Evolutionary conservation across 2,329 filamentous ascomycete genomes (phyloP), one percentile per base, ranked within the genome.

Genomic region (Ceratocystis alfenasii): DNA sequence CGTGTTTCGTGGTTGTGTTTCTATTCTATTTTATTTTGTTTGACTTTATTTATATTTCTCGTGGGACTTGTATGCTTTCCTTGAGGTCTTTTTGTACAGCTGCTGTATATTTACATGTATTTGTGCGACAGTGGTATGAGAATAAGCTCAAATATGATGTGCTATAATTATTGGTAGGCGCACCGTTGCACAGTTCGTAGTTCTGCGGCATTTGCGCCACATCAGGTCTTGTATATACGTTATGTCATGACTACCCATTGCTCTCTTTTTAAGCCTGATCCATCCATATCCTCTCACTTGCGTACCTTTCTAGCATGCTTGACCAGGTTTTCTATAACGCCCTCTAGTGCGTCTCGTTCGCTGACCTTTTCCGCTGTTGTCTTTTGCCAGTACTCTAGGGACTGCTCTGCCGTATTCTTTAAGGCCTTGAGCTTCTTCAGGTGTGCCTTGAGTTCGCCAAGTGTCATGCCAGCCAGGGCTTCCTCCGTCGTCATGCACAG

Each of bases 251-350:
- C 48, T 15, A n/a, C 3, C 10, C 22, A 4, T 28, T 53, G 10
- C 8, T 2, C 10, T 28, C 48, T 53, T 25, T 15, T 28, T 17
- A 5, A 28, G 36, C 36, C 10, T 41, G 36, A 12, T 15, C 36
- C 36, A 41, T 41, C 48, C 22, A 8, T 30, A 25, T 25, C 41
- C 30, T 41, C 45, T 77, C 78, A 90, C 76, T 92, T 94, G 73
- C 90, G 83, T 66, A 90, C 85, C 77, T 92, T 90, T 74, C 90
- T 82, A 62, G 90, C 90, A 77, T 95, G 90, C 75, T 91, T 94
- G 55, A 96, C 93, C 70, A 97, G 76, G 74, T 96, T 96, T 77
- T 96, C 93, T 80, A 97, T 96, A 17, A 97, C 93, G 0, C 90
- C 91, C 74, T 97, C 93, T 74, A 96, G 94, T 2, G 91, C 90